These are phyloP conservation scores for Coemansia sp. DNA, from an alignment of 371 early-diverging fungal species.

Conservation along the genomic window DNA sequence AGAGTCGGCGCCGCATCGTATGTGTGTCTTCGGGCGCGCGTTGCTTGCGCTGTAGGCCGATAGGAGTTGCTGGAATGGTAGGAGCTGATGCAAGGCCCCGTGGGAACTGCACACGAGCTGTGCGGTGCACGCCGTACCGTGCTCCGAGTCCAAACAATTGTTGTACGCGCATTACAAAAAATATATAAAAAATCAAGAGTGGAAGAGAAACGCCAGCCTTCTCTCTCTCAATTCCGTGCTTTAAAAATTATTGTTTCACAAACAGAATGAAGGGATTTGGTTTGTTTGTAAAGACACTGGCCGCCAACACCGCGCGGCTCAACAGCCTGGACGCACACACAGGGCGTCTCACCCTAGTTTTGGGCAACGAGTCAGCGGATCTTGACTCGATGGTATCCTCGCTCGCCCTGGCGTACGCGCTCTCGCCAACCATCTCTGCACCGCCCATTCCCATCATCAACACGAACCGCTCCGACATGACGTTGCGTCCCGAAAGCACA, in stretches of 20 bases:
- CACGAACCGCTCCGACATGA: conserved; percentile 51
- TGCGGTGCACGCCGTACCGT: background rate
- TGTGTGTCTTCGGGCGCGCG: conserved; percentile 16
- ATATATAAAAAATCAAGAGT: background rate
- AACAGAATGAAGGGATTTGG: conserved; percentile 13
- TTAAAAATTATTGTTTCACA: too few species aligned
- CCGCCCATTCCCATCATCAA: conserved; percentile 53
- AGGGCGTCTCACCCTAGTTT: conserved; percentile 43
- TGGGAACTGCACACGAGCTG: background rate
- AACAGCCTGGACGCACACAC: background rate
- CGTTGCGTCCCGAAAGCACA: conserved; percentile 55
- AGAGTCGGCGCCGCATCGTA: conserved; percentile 74
- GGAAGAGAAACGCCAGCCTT: background rate
- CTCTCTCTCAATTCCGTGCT: too few species aligned
- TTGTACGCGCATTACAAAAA: background rate
- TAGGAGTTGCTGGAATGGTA: too few species aligned
- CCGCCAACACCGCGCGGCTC: conserved; percentile 13
- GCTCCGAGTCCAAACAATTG: background rate
- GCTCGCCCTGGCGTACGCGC: conserved; percentile 48
- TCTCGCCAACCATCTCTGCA: conserved; percentile 3
- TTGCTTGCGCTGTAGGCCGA: conserved; percentile 33
- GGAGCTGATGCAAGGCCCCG: background rate
- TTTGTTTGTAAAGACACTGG: conserved; percentile 27
- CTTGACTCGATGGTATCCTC: conserved; percentile 58
- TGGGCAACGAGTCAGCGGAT: conserved; percentile 59